Base-by-base conservation (phyloP, 2,329 filamentous ascomycete genomes). In the Ilyonectria sp. region DNA sequence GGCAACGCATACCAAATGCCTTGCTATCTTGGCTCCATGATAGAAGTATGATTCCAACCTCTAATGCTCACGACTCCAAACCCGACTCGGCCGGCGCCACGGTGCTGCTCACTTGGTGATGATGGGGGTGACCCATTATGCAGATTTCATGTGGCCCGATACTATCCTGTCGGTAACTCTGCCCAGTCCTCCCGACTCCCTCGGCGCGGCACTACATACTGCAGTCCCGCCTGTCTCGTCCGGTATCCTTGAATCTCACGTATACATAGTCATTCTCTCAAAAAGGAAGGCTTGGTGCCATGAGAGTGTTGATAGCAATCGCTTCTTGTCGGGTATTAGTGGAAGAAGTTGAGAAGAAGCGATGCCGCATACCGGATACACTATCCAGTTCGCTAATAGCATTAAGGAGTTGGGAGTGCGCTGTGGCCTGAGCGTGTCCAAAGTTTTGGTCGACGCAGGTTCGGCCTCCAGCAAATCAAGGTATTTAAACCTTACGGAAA, bases 401-500 rank as follows among this genome's bases (percentile, higher is more conserved):
- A 26, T 26, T 26, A 6, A 26, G 26, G 26, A 26, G 26, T 26
- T 26, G 26, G 4, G 26, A 26, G 26, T 26, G 26, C 26, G 26
- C 26, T 26, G 26, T 26, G 26, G 26, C 26, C 26, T 5, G 6
- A 6, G 26, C 26, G 26, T 26, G 26, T 26, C 6, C 26, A 26
- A 26, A 26, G 6, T 70, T 60, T 60, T 26, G 21, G 60, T 33
- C 21, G 35, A 56, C 37, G 37, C 13, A 19, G 43, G 65, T 26
- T 37, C 29, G 54, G 54, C 67, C 55, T 65, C 59, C 60, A 23
- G 59, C 49, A 58, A 46, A 64, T 64, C 43, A 31, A 60, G 40
- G 56, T 68, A 37, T 72, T 77, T 84, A 89, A 71, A 89, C 83
- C 80, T 89, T 89, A 76, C 87, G 86, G 83, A 89, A 89, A 80